Evolutionary conservation across 2,329 filamentous ascomycete species (phyloP).

Genomic region (Mycosphaerella arachidis): DNA sequence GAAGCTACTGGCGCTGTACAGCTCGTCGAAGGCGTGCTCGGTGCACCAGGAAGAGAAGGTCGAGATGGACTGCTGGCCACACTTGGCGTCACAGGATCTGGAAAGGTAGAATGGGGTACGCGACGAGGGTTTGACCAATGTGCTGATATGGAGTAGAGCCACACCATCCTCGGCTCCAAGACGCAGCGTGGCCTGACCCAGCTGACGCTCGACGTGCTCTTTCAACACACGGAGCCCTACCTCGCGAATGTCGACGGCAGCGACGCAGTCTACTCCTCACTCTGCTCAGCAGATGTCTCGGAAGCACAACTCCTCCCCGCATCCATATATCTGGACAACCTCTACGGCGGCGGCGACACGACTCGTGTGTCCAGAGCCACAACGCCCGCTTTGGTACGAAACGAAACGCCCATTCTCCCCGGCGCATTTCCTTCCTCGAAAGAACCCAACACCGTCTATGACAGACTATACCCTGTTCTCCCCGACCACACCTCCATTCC

Average conservation of each 20-base stretch:
- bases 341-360: slow-evolving; percentile 64
- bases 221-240: slow-evolving; percentile 70
- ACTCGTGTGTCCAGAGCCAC: slow-evolving; percentile 40
- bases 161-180: slow-evolving; percentile 88
- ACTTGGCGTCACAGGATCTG: slow-evolving; percentile 88
- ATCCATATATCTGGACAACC: slow-evolving; percentile 69
- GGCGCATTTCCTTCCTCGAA: slow-evolving; percentile 26
- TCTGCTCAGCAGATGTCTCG: slow-evolving; percentile 71
- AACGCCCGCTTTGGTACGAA: slow-evolving; percentile 45
- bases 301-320: slow-evolving; percentile 75
- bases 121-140: neutral
- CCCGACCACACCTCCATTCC: slow-evolving; percentile 6
- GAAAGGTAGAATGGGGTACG: slow-evolving; percentile 62
- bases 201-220: slow-evolving; percentile 83
- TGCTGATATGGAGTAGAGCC: slow-evolving; percentile 57
- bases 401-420: slow-evolving; percentile 21
- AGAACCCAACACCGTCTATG: slow-evolving; percentile 24
- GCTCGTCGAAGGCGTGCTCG: slow-evolving; percentile 76
- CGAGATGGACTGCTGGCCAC: slow-evolving; percentile 88
- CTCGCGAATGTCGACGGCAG: slow-evolving; percentile 58
- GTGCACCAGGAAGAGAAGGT: slow-evolving; percentile 66
- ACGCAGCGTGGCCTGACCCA: slow-evolving; percentile 86
- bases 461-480: slow-evolving; percentile 28
- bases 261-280: slow-evolving; percentile 63
- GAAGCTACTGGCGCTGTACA: slow-evolving; percentile 69